A percentile compares a stretch with the other conserved stretches of the same genome.
phyloP scores from a whole-genome alignment of 2,329 filamentous ascomycete species.

The Claviceps sorghi region DNA sequence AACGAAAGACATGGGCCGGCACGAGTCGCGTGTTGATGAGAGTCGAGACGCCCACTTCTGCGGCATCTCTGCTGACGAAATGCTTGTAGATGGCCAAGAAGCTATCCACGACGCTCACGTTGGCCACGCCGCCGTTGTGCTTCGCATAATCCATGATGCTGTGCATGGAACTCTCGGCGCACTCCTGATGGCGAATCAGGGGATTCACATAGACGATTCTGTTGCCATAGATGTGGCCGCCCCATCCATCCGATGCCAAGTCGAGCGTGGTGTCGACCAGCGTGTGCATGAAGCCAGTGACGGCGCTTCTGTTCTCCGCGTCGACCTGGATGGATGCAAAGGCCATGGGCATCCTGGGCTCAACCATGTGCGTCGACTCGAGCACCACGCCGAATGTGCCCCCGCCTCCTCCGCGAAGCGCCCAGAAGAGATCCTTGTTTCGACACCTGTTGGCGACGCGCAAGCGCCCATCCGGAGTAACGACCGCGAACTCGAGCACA shows the following conservation, averaged over 20 bases:
- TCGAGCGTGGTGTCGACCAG: slow-evolving; percentile 8
- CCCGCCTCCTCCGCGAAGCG: slow-evolving; percentile 30
- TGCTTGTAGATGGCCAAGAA: slow-evolving; percentile 8
- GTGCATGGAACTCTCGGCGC: slow-evolving; percentile 1
- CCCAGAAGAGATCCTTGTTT: slow-evolving; percentile 34
- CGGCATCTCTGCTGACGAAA: slow-evolving; percentile 4
- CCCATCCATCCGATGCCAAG: slow-evolving; percentile 9
- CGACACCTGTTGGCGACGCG: slow-evolving; percentile 24
- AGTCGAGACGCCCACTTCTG: slow-evolving; percentile 6
- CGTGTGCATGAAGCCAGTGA: slow-evolving; percentile 5
- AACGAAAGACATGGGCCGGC: slow-evolving; percentile 4
- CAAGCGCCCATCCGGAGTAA: slow-evolving; percentile 28
- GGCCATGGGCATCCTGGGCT: not conserved
- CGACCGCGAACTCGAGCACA: slow-evolving; percentile 15
- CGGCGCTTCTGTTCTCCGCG: not conserved
- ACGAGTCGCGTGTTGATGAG: slow-evolving; percentile 7
- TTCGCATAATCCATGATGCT: slow-evolving; percentile 1
- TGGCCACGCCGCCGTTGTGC: slow-evolving; percentile 3
- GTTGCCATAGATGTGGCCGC: slow-evolving; percentile 10
- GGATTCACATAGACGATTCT: slow-evolving; percentile 6
- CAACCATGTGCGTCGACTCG: slow-evolving; percentile 19
- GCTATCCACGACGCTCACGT: slow-evolving; percentile 3
- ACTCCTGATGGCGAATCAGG: not conserved
- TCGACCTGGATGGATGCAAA: slow-evolving; percentile 3
- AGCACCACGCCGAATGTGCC: slow-evolving; percentile 28